Conservation (phyloP, 2,329 filamentous ascomycete species). For the Fusarium annulatum region DNA sequence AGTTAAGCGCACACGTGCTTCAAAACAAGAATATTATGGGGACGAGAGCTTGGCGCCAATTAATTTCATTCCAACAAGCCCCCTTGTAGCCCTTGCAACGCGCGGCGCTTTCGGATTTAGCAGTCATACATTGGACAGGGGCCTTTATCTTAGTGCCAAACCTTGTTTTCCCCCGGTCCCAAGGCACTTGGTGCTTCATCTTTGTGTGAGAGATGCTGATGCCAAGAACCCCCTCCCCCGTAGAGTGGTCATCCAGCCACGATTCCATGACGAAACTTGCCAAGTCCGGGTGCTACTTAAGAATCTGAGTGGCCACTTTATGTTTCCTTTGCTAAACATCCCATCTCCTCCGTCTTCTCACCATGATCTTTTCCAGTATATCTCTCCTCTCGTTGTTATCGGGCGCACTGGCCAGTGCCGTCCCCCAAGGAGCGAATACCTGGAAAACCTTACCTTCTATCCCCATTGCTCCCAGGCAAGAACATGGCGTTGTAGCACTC, state of each 20-base stretch:
- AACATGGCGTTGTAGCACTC: constrained; percentile 43
- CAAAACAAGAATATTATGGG: not conserved
- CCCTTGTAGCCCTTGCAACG: constrained; percentile 17
- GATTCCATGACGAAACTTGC: constrained; percentile 18
- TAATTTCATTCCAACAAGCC: constrained; percentile 24
- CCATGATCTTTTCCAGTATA: not conserved
- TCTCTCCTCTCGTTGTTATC: constrained; percentile 5
- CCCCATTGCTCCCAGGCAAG: constrained; percentile 42
- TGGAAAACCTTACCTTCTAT: constrained; percentile 43
- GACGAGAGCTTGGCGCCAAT: not conserved
- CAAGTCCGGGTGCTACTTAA: constrained; percentile 17
- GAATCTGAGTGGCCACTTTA: not conserved
- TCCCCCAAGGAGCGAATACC: constrained; percentile 5
- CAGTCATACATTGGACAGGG: not conserved
- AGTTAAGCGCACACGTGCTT: constrained; percentile 9
- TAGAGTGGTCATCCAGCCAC: constrained; percentile 12
- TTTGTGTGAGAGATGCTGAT: constrained; percentile 18
- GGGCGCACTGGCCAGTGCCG: constrained; percentile 7
- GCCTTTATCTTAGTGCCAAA: not conserved
- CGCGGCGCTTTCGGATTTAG: constrained; percentile 10
- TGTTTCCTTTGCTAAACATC: not conserved
- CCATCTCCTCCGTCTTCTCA: not conserved
- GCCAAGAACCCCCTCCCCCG: constrained; percentile 7
- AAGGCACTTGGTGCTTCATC: constrained; percentile 23
- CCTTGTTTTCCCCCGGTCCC: not conserved